Percentiles rank a stretch among this genome's conserved stretches.
Conservation (phyloP, 306 rosid species). For the Corylus avellana region DNA sequence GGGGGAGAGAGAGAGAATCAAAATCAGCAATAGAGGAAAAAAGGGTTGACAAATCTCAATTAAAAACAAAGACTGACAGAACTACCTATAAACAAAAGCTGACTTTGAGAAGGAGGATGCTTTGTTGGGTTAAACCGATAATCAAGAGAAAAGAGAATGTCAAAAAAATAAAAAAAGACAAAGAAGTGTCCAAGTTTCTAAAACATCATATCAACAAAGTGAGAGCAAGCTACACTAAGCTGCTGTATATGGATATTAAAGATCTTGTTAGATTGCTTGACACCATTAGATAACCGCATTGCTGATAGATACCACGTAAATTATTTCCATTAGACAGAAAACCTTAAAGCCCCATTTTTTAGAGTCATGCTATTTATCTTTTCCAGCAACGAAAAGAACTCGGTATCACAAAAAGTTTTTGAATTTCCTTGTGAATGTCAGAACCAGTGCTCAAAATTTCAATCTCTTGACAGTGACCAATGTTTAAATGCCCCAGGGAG, state of each 20-base stretch:
- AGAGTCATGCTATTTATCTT: neutral
- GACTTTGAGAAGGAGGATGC: neutral
- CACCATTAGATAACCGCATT: neutral
- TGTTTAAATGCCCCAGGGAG: neutral
- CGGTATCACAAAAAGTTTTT: neutral
- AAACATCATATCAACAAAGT: neutral
- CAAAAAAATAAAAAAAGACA: neutral
- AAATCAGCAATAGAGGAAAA: neutral
- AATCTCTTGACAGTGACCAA: neutral
- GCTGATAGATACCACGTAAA: neutral
- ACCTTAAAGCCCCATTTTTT: neutral
- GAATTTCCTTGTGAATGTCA: neutral
- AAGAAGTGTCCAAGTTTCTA: neutral
- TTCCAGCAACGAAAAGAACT: neutral
- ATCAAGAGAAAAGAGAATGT: neutral
- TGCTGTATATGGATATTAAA: neutral
- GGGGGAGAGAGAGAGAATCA: neutral
- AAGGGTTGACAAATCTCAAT: conserved; percentile 10
- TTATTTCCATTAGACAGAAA: neutral
- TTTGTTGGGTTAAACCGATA: neutral
- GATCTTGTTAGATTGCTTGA: neutral
- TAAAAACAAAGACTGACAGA: neutral
- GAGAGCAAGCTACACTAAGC: conserved; percentile 3
- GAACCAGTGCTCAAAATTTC: neutral
- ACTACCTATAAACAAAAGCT: neutral